phyloP scores from a whole-genome alignment of 495 filamentous ascomycete genomes.

The Achaetomiella virescens region DNA sequence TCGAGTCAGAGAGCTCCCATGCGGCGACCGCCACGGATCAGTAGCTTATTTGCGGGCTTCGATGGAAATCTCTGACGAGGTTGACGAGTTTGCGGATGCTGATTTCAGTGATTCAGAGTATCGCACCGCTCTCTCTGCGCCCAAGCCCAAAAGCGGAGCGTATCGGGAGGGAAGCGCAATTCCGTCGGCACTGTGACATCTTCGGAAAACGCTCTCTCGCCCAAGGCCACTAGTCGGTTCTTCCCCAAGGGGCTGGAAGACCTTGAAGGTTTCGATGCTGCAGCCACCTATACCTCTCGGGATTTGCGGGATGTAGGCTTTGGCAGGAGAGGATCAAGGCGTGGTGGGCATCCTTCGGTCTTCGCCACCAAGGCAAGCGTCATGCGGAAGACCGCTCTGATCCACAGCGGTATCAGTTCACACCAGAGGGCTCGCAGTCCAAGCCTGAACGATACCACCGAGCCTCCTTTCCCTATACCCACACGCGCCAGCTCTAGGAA shows the following conservation, averaged over 20 bases:
- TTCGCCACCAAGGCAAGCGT: conserved; percentile 35
- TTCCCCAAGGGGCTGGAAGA: conserved; percentile 22
- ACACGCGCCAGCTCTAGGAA: conserved; percentile 81
- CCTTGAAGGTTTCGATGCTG: conserved; percentile 25
- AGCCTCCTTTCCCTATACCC: conserved; percentile 86
- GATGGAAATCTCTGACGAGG: conserved; percentile 51
- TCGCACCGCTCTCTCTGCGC: conserved; percentile 57
- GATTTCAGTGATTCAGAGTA: conserved; percentile 62
- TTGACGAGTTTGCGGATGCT: conserved; percentile 51
- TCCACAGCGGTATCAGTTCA: conserved; percentile 67
- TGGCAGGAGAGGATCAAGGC: conserved; percentile 27
- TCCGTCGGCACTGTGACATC: conserved; percentile 24
- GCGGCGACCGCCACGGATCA: conserved; percentile 65
- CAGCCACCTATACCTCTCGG: conserved; percentile 16
- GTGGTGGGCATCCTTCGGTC: conserved; percentile 26
- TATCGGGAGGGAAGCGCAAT: conserved; percentile 33
- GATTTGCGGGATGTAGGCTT: conserved; percentile 29
- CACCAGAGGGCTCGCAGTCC: conserved; percentile 72
- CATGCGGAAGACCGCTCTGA: conserved; percentile 60
- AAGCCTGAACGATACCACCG: conserved; percentile 57
- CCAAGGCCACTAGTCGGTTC: conserved; percentile 18
- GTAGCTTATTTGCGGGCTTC: conserved; percentile 82
- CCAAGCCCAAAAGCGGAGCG: conserved; percentile 37
- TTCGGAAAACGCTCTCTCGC: conserved; percentile 29
- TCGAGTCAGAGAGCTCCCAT: conserved; percentile 54